phyloP scores from a whole-genome alignment of 768 basidiomycete species.

The Russula foetens region DNA sequence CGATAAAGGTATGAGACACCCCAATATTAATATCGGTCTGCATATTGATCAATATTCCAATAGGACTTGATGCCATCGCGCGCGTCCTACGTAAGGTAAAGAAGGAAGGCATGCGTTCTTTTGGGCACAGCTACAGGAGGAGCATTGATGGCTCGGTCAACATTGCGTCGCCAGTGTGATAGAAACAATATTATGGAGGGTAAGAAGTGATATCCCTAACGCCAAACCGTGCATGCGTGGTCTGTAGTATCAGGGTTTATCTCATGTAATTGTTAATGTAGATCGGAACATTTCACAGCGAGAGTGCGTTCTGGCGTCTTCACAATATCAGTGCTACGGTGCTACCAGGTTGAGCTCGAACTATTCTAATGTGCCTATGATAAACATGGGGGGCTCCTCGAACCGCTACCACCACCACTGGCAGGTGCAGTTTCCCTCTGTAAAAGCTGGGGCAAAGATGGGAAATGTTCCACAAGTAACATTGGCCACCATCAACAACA shows the following conservation, averaged over 20 bases:
- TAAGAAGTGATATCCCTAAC: not conserved
- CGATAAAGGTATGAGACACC: conserved; percentile 48
- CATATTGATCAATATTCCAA: not conserved
- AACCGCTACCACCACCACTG: no score
- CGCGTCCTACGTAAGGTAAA: conserved; percentile 65
- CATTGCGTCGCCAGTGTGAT: not conserved
- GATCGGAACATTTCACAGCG: not conserved
- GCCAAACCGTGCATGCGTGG: not conserved
- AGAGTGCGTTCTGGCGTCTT: no score
- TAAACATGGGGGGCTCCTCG: no score
- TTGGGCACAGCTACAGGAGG: conserved; percentile 69
- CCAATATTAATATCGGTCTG: not conserved
- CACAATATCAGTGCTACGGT: no score
- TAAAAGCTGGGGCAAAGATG: no score
- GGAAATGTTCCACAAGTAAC: no score
- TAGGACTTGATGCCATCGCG: conserved; percentile 80
- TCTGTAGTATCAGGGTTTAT: no score
- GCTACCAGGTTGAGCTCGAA: no score
- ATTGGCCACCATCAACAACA: no score
- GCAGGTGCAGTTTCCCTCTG: no score
- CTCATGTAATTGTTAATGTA: not conserved
- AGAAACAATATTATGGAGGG: not conserved
- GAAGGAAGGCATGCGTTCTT: conserved; percentile 47
- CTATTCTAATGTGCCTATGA: no score
- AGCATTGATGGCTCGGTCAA: conserved; percentile 32